Base-by-base conservation (phyloP, 371 early-diverging fungal genomes). In the Mortierella sp. region DNA sequence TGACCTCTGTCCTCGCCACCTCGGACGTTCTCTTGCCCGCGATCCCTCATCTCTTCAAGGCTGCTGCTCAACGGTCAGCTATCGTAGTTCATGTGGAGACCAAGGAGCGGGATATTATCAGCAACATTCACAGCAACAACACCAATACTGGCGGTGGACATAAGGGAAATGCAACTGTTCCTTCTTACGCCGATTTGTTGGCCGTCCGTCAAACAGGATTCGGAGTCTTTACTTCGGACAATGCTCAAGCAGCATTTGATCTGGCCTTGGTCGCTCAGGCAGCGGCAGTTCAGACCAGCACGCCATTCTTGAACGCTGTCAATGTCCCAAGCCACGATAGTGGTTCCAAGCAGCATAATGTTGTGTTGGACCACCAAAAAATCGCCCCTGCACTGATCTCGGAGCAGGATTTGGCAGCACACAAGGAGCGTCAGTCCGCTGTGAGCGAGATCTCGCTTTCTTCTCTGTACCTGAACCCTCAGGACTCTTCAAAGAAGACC, bases 141-240 rank as follows among this genome's bases (percentile, higher is more conserved):
- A 64, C n/a, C 51, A 57, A 35, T 63, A 76, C 32, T 58, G 52
- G 59, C 61, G 30, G 28, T 24, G 57, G 47, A 26, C 43, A 45
- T 18, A 72, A 72, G 55, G 72, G 70, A 72, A 62, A 8, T 22
- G 54, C 4, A 52, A 68, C 37, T 75, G 83, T 61, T 22, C 83
- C 75, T 22, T 76, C 84, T 58, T 80, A 62, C 40, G 66, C 93
- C 51, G 89, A 92, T 62, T 90, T 95, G 28, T 87, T 93, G 84
- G 93, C 94, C 18, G 91, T 94, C 10, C 90, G 94, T 66, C 93
- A 94, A 78, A 89, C 94, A 62, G 96, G 95, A 11, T 90, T 91
- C 62, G 89, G 90, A 5, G 66, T 95, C 62, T 73, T 96, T 64
- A 90, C 90, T 64, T 94, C 95, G 39, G 80, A 89, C 47, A 86